Evolutionary conservation across 192 early-diverging fungal genomes (phyloP).

Genomic region (Paraglomus occultum): DNA sequence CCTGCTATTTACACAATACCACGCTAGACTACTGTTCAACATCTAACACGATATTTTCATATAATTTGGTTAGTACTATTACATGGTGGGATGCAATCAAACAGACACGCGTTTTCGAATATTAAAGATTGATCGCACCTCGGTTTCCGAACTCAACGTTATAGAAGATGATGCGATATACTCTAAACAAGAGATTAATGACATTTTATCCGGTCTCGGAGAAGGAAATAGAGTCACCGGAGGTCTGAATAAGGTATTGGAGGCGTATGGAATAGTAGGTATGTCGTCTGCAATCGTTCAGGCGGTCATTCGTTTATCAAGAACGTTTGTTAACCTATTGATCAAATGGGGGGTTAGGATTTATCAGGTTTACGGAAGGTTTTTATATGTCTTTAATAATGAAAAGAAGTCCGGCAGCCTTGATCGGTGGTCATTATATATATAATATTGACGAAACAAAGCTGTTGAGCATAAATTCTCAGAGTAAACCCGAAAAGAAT

Average conservation of each 20-base stretch:
- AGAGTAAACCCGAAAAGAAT: slow-evolving; percentile 65
- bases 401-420: slow-evolving; percentile 77
- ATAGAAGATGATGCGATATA: slow-evolving; percentile 78
- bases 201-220: slow-evolving; percentile 74
- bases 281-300: background rate
- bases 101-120: slow-evolving; percentile 74
- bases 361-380: slow-evolving; percentile 89
- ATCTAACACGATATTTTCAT: background rate
- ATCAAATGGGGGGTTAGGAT: slow-evolving; percentile 48
- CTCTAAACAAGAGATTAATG: slow-evolving; percentile 68
- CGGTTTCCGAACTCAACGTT: slow-evolving; percentile 63
- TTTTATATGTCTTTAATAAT: slow-evolving; percentile 91
- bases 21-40: background rate
- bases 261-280: slow-evolving; percentile 78
- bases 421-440: slow-evolving; percentile 93
- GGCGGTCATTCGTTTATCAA: too few relatives aligned
- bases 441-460: slow-evolving; percentile 94
- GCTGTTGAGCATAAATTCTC: slow-evolving; percentile 67
- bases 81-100: slow-evolving; percentile 81
- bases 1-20: background rate
- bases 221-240: slow-evolving; percentile 74
- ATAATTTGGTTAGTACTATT: slow-evolving; percentile 59
- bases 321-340: background rate
- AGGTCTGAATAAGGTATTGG: slow-evolving; percentile 63
- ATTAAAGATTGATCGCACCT: slow-evolving; percentile 85